Base-by-base conservation (phyloP, 1,139 yeast species). In the Blastobotrys buckinghamii region DNA sequence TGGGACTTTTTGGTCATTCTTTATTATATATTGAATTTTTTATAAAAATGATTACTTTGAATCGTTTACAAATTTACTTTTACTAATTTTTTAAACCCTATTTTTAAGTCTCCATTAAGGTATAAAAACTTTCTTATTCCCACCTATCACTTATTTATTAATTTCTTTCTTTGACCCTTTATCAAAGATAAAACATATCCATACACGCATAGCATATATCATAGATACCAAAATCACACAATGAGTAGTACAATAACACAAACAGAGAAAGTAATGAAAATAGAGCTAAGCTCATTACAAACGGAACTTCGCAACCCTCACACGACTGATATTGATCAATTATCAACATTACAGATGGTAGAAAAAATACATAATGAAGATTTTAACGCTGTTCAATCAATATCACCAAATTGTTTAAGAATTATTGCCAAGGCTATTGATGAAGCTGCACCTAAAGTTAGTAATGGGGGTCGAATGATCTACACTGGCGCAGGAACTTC, bases 401-500 rank as follows among this genome's bases (percentile, higher is more conserved):
- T 63, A 4, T 46, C 37, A 6, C 2, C 26, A 13, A 44, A 51
- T 19, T 50, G 57, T 38, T 30, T 56, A n/a, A 54, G 56, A 15
- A 48, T 42, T 5, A 54, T 64, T 34, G 55, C 63, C 2, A 53
- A 50, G 2, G 61, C 62, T 6, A 57, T 62, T 9, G 67, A 63
- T 32, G 56, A 45, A 12, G 50, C 61, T n/a, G 57, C 52, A 22
- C 67, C 66, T 6, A 54, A 53, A 39, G 51, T 63, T 9, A 42
- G 44, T 19, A 39, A 50, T 9, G 65, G 63, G 0, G 67, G 67
- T 6, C 49, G 67, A 26, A 45, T 63, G 19, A 54, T 63, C 29
- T 63, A 63, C 44, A 49, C 63, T 29, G 67, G 67, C 10, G 65
- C 67, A 2, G 67, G 67, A 3, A 59, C 66, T 16, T 59, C 65